phyloP scores from a whole-genome alignment of 1,284 basidiomycete species.

The Moesziomyces parantarcticus region DNA sequence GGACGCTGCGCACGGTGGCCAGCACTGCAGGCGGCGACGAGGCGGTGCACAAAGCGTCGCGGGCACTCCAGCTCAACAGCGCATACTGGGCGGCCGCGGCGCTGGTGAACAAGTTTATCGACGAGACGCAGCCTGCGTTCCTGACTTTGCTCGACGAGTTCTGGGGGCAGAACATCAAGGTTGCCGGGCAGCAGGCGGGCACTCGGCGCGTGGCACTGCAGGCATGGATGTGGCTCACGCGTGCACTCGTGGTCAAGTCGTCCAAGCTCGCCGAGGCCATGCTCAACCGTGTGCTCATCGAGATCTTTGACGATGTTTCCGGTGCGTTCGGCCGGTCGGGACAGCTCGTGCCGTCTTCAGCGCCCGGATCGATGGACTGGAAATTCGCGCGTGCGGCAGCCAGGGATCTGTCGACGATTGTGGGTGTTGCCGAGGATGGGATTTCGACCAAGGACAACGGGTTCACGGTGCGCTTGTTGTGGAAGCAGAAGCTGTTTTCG shows the following conservation, averaged over 20 bases:
- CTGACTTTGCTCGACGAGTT: conserved; percentile 40
- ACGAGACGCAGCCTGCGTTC: conserved; percentile 32
- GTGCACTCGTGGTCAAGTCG: conserved; percentile 51
- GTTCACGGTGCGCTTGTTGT: conserved; percentile 64
- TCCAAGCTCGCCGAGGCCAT: conserved; percentile 46
- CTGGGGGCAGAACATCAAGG: conserved; percentile 38
- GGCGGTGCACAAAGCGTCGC: conserved; percentile 1
- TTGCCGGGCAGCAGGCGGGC: neutral
- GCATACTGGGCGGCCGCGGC: conserved; percentile 21
- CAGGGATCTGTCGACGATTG: conserved; percentile 26
- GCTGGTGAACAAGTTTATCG: conserved; percentile 57
- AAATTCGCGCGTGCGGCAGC: conserved; percentile 28
- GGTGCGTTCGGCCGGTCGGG: conserved; percentile 1
- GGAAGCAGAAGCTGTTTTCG: conserved; percentile 85
- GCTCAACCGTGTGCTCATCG: conserved; percentile 45
- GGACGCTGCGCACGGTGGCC: conserved; percentile 15
- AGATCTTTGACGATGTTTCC: conserved; percentile 45
- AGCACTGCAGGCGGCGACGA: neutral
- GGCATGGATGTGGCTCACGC: conserved; percentile 57
- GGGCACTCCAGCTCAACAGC: conserved; percentile 31
- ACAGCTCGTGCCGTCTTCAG: neutral
- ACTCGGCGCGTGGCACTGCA: conserved; percentile 31
- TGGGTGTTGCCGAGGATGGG: conserved; percentile 49
- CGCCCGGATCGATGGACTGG: conserved; percentile 30
- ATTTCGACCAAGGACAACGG: conserved; percentile 54